Percentiles rank a stretch among this genome's conserved stretches.
phyloP scores from a whole-genome alignment of 108 stramenopile species.

The Asterionellopsis glacialis region DNA sequence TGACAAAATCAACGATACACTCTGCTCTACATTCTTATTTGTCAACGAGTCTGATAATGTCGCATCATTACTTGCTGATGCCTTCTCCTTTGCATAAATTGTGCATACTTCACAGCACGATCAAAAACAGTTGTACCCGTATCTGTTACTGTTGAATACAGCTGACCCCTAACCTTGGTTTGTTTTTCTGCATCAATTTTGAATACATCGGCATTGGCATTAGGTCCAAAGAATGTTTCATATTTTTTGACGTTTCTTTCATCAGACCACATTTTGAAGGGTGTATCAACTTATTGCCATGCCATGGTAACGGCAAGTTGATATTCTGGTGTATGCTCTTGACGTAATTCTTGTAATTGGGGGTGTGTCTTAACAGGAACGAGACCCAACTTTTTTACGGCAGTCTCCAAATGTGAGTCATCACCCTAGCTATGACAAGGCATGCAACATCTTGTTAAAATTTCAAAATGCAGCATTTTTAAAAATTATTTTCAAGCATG shows the following conservation, averaged over 20 bases:
- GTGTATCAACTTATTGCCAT: conserved; percentile 90
- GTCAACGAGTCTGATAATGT: not conserved
- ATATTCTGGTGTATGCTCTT: conserved; percentile 63
- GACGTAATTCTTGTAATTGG: conserved; percentile 83
- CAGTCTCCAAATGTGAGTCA: conserved; percentile 97
- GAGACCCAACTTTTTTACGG: conserved; percentile 91
- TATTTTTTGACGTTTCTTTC: conserved; percentile 88
- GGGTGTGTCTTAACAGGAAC: conserved; percentile 93
- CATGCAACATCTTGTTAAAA: conserved; percentile 95
- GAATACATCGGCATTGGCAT: conserved; percentile 82
- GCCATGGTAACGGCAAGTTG: conserved; percentile 90
- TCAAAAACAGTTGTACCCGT: not conserved
- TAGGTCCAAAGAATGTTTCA: conserved; percentile 94
- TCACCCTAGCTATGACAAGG: conserved; percentile 97
- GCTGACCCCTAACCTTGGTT: not conserved
- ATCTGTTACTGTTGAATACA: not conserved
- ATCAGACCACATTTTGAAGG: conserved; percentile 97
- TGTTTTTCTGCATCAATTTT: conserved; percentile 91
- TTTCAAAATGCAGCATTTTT: no score
- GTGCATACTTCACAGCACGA: not conserved
- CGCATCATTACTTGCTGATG: not conserved
- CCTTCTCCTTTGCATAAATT: not conserved
- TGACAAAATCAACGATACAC: not conserved
- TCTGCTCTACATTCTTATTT: not conserved
- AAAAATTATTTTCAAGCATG: no score